Evolutionary conservation across 129 eudicot genomes (phyloP), one percentile per base, ranked within the genome.

Genomic region (Escallonia herrerae): DNA sequence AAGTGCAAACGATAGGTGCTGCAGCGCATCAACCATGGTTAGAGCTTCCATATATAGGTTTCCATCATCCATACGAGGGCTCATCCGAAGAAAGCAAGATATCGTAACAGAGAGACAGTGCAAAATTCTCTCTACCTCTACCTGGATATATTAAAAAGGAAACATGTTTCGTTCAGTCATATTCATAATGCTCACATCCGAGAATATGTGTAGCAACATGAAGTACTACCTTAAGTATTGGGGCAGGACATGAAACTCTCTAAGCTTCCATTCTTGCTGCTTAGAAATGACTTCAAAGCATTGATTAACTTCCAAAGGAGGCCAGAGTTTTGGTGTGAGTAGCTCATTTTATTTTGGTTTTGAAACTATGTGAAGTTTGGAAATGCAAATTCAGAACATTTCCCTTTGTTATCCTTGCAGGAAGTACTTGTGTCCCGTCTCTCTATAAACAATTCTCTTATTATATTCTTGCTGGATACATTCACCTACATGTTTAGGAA

Each of bases 121-220:
- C 3, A n/a, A 49, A 49, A 49, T 49, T 51, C 8, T 46, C 15
- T 39, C 74, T 40, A 47, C 74, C 57, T 69, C 66, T 2, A 45
- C 74, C 74, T 69, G 65, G 53, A 69, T 39, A 59, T 14, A 22
- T 22, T 22, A 22, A 38, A 3, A 12, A 2, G n/a, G 13, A 3
- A 33, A 13, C 2, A 5, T 11, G 15, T 14, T 5, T 44, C 13
- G 0, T 8, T n/a, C 3, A 49, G 54, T 49, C 54, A 8, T 3
- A 49, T 49, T 7, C 10, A 11, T 49, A 49, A 11, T 10, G 1
- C 10, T 40, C 5, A 33, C 33, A 39, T 43, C 50, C 7, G 65
- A 61, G 4, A 61, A 11, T 40, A 13, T 4, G 15, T 41, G 12
- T 22, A 22, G 33, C 1, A 43, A 61, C 5, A 13, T 10, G 10